These are phyloP conservation scores for Trametes versicolor DNA, from an alignment of 1,284 basidiomycete species.

Conservation along the genomic window DNA sequence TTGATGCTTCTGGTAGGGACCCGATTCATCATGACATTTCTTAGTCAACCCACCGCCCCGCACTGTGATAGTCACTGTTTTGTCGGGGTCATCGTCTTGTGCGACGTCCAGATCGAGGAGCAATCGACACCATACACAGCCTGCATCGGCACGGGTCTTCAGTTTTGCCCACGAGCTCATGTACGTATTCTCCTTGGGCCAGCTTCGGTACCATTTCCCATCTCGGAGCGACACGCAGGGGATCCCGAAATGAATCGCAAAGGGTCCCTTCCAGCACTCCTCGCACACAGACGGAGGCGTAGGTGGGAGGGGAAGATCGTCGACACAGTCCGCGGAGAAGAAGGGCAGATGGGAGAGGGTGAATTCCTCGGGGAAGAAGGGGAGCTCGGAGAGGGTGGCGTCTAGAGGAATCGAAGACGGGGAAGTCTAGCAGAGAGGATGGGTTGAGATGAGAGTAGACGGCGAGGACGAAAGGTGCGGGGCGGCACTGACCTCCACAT, in stretches of 20 bases:
- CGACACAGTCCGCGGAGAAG: not conserved
- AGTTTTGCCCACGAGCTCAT: not conserved
- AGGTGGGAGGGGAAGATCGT: not conserved
- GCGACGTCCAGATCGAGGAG: not conserved
- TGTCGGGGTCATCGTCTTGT: no score
- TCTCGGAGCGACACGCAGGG: not conserved
- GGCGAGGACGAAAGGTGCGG: no score
- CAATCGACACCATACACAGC: not conserved
- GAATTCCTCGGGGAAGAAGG: no score
- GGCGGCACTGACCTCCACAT: no score
- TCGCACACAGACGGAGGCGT: not conserved
- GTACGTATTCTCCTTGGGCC: not conserved
- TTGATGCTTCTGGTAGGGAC: not conserved
- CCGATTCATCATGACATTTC: no score
- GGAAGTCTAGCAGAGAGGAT: no score
- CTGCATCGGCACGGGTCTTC: not conserved
- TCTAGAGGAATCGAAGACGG: no score
- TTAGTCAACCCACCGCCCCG: no score
- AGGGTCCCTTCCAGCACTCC: not conserved
- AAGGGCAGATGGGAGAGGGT: no score
- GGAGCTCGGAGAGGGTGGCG: no score
- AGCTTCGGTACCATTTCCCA: not conserved
- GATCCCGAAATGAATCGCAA: not conserved
- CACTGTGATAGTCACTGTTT: no score
- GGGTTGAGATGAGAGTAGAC: no score